A percentile compares a stretch with the other conserved stretches of the same genome.
Conservation (phyloP, 225 moss, liverwort and hornwort species). For the Sphagnum contortum region DNA sequence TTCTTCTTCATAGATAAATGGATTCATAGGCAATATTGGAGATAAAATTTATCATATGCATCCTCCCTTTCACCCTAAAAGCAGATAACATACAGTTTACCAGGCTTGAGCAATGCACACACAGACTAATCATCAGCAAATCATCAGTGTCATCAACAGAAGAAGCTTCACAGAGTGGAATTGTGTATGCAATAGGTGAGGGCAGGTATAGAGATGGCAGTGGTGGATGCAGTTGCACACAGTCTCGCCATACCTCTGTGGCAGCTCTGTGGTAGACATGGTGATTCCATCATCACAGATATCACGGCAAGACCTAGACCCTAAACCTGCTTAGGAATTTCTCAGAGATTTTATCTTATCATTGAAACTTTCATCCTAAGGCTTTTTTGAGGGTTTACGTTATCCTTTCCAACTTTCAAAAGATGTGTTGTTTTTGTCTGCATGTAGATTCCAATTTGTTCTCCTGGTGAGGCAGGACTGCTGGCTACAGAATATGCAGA, state of each 20-base stretch:
- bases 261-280: conserved; percentile 70
- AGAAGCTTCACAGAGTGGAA: too few relatives aligned
- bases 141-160: too few relatives aligned
- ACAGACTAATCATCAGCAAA: too few relatives aligned
- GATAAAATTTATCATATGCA: too few relatives aligned
- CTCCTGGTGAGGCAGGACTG: conserved; percentile 60
- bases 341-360: not conserved
- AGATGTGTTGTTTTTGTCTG: not conserved
- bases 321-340: not conserved
- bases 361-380: too few relatives aligned
- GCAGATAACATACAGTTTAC: too few relatives aligned
- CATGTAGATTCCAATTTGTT: conserved; percentile 73
- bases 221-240: conserved; percentile 77
- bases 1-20: too few relatives aligned
- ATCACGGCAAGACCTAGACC: conserved; percentile 49
- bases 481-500: conserved; percentile 52
- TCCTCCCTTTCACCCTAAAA: too few relatives aligned
- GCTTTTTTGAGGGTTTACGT: too few relatives aligned
- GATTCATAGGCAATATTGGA: too few relatives aligned
- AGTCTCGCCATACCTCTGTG: conserved; percentile 68
- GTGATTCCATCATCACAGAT: conserved; percentile 59
- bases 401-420: too few relatives aligned
- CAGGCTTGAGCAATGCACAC: too few relatives aligned
- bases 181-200: conserved; percentile 45
- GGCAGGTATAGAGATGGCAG: conserved; percentile 91